Evolutionary conservation across 202 grass and related monocot species (phyloP).

Genomic region (Setaria viridis): DNA sequence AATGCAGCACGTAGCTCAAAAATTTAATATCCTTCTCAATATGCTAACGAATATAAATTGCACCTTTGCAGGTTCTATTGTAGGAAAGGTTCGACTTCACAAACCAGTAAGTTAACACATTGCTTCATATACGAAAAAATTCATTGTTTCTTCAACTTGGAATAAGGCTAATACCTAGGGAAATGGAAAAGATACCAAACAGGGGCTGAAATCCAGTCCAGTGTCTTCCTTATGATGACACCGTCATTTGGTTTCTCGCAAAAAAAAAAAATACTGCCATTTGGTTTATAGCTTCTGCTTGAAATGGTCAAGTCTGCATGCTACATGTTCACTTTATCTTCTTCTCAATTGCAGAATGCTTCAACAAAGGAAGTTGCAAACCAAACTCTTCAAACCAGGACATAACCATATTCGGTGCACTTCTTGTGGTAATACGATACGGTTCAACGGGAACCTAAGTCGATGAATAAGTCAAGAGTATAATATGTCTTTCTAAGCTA

Average conservation of each 20-base stretch:
- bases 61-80: slow-evolving; percentile 75
- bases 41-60: slow-evolving; percentile 32
- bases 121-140: background rate
- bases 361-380: slow-evolving; percentile 69
- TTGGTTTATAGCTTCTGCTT: slow-evolving; percentile 14
- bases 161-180: background rate
- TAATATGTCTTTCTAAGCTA: slow-evolving; percentile 40
- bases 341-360: slow-evolving; percentile 68
- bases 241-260: background rate
- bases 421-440: slow-evolving; percentile 64
- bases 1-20: background rate
- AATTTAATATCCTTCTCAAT: slow-evolving; percentile 1
- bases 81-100: slow-evolving; percentile 76
- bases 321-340: background rate
- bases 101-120: slow-evolving; percentile 67
- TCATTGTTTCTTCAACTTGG: background rate
- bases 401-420: slow-evolving; percentile 90
- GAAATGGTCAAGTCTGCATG: background rate
- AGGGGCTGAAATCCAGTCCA: background rate
- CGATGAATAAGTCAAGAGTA: background rate
- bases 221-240: background rate
- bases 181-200: background rate
- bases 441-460: background rate
- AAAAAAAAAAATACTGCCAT: background rate
- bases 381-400: slow-evolving; percentile 85